A percentile compares a stretch with the other conserved stretches of the same genome.
Evolutionary conservation across 192 early-diverging fungal species (phyloP).

Genomic region (Coemansia sp.): DNA sequence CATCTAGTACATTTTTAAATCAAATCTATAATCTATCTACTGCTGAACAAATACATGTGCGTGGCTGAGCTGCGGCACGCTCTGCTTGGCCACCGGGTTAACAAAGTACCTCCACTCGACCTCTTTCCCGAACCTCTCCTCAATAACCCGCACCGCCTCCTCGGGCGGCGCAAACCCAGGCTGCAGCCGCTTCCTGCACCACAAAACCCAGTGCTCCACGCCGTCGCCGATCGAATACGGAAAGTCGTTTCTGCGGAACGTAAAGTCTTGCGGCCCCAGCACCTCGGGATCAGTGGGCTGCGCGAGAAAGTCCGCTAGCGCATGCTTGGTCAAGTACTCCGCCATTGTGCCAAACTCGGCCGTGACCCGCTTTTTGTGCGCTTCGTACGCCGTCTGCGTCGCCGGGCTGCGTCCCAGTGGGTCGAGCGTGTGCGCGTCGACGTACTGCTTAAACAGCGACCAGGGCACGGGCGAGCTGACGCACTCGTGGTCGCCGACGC

Average conservation of each 20-base stretch:
- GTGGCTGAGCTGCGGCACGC: constrained; percentile 50
- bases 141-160: constrained; percentile 20
- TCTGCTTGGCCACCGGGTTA: constrained; percentile 39
- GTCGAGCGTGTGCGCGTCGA: constrained; percentile 26
- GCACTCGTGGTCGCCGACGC: constrained; percentile 14
- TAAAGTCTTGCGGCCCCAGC: constrained; percentile 14
- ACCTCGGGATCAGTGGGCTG: constrained; percentile 10
- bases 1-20: no score
- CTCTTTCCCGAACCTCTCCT: constrained; percentile 7
- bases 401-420: constrained; percentile 42
- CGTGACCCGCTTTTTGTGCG: constrained; percentile 4
- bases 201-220: constrained; percentile 52
- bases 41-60: constrained; percentile 46
- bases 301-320: constrained; percentile 30
- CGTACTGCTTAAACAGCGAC: constrained; percentile 22
- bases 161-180: constrained; percentile 27
- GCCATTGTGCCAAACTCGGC: constrained; percentile 31
- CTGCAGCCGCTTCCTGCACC: constrained; percentile 32
- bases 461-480: constrained; percentile 20
- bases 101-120: constrained; percentile 46
- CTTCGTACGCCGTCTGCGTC: constrained; percentile 28
- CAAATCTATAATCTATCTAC: not conserved
- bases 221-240: constrained; percentile 29
- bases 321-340: constrained; percentile 24
- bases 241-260: constrained; percentile 39